Evolutionary conservation across 2,329 filamentous ascomycete species (phyloP).

Genomic region (Westerdykella ornata): DNA sequence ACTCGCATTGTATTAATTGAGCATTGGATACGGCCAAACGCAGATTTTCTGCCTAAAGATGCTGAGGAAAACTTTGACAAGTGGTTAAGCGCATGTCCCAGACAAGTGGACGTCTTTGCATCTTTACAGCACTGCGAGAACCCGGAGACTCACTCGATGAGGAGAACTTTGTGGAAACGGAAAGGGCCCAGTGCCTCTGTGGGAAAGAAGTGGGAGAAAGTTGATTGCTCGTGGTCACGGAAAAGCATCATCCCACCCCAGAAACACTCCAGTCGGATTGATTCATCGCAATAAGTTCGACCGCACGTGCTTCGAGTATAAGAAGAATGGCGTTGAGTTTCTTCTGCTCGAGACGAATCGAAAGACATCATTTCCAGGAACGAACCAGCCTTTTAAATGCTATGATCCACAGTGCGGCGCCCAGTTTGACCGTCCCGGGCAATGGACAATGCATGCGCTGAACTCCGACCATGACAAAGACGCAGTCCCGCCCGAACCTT

Average conservation of each 20-base stretch:
- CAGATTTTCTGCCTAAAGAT: too few species aligned
- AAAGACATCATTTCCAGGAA: constrained; percentile 1
- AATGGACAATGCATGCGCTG: constrained; percentile 1
- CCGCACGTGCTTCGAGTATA: too few species aligned
- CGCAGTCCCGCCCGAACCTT: too few species aligned
- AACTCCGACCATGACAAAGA: too few species aligned
- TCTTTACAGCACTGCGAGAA: too few species aligned
- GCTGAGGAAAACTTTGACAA: too few species aligned
- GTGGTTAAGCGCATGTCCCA: too few species aligned
- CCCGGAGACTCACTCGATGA: too few species aligned
- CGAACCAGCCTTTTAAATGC: neutral
- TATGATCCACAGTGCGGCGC: neutral
- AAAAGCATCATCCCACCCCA: neutral
- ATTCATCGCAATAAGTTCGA: too few species aligned
- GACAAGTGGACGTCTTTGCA: too few species aligned
- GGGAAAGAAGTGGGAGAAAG: neutral
- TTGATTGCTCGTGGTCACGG: neutral
- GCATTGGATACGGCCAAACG: too few species aligned
- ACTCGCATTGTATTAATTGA: too few species aligned
- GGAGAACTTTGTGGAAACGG: neutral
- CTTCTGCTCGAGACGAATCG: neutral
- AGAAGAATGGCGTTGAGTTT: neutral
- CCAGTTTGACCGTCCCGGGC: neutral
- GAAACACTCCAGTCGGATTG: neutral
- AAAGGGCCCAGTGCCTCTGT: neutral